Conservation (phyloP, 2,329 filamentous ascomycete species). For the Tolypocladium paradoxum region DNA sequence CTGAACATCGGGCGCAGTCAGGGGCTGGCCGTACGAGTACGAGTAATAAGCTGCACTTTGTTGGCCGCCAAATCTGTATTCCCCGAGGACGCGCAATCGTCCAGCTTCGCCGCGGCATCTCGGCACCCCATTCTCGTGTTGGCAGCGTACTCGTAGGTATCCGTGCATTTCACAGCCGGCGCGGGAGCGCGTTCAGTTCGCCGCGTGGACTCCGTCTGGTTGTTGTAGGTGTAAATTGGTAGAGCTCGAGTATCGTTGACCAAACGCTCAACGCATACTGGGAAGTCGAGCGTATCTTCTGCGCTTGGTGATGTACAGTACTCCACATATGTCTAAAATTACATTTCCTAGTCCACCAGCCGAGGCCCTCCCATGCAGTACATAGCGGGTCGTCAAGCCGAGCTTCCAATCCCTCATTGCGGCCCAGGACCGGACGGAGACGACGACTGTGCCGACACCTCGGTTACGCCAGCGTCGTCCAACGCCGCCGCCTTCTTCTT, state of each 20-base stretch:
- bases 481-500: constrained; percentile 35
- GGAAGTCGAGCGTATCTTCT: not conserved
- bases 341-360: not conserved
- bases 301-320: not conserved
- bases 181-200: not conserved
- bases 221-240: not conserved
- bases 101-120: not conserved
- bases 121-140: not conserved
- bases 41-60: no score
- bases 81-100: not conserved
- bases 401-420: not conserved
- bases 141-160: not conserved
- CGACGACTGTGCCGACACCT: constrained; percentile 14
- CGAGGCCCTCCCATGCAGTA: not conserved
- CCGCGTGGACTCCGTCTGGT: not conserved
- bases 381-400: not conserved
- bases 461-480: constrained; percentile 25
- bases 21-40: no score
- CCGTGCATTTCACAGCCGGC: not conserved
- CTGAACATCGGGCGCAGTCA: not conserved
- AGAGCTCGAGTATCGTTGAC: not conserved
- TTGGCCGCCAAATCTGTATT: not conserved
- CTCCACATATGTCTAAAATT: not conserved
- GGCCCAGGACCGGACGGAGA: constrained; percentile 3
- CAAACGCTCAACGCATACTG: not conserved